Base-by-base conservation (phyloP, 805 yeast species). In the Kazachstania martiniae region DNA sequence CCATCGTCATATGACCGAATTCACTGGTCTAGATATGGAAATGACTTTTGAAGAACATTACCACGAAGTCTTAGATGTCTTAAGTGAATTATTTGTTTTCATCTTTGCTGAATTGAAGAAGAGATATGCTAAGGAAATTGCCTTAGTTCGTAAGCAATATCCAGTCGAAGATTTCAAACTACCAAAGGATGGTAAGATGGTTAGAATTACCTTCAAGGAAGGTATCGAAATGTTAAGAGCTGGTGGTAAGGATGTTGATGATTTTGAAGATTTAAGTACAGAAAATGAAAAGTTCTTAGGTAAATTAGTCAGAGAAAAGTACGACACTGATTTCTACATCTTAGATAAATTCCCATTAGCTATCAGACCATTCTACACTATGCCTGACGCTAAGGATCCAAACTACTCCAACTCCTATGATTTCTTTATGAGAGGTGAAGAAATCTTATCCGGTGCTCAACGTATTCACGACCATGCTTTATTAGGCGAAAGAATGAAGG, bases 341-440 rank as follows among this genome's bases (percentile, higher is more conserved):
- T 74, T 91, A 62, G 99, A 91, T 71, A 91, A 91, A 63, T 91
- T 91, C 83, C 99, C 99, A 51, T 70, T 86, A 55, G 91, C 84
- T 19, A 74, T 87, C 35, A 79, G 99, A 70, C 99, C 99, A 37
- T 91, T 91, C 74, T 91, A 91, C 73, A 91, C 99, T 30, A 91
- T 91, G 98, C 97, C 98, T 41, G 95, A 86, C 59, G 71, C 97
- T 13, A 79, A 75, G 52, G 87, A 91, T 64, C 75, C 94, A 42
- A 71, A 79, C 48, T 87, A 87, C 66, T 87, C 97, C 42, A 91
- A 91, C 74, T 89, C 97, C 14, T 91, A 89, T 58, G 98, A 91
- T 66, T 91, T 91, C 78, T 91, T 91, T 73, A 91, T 91, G 98
- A 81, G 98, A 68, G 99, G 99, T 58, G 98, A 91, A 67, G 99